phyloP scores from a whole-genome alignment of 768 basidiomycete species.

The Trametes villosa region DNA sequence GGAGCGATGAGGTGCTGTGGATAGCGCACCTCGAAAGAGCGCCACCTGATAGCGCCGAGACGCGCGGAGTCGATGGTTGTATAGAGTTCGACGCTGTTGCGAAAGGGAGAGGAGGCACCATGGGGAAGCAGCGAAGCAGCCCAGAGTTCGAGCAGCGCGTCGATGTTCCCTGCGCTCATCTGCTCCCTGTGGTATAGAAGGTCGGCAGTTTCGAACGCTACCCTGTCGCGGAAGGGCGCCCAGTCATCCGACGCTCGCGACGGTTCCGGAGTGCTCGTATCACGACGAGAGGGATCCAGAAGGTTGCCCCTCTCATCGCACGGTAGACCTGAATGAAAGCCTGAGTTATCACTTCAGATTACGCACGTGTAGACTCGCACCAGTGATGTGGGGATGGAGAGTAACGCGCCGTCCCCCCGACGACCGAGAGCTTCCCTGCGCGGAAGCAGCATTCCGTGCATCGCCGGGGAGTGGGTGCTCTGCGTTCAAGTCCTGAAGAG shows the following conservation, averaged over 20 bases:
- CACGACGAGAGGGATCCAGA: constrained; percentile 10
- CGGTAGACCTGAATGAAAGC: no score
- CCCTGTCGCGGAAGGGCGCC: constrained; percentile 16
- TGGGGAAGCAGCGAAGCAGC: neutral
- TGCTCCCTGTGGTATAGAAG: constrained; percentile 13
- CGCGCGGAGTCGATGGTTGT: constrained; percentile 32
- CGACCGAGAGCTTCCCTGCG: no score
- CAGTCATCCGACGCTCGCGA: constrained; percentile 6
- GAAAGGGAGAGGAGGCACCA: neutral
- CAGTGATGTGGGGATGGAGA: no score
- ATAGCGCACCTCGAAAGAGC: constrained; percentile 37
- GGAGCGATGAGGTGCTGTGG: constrained; percentile 3
- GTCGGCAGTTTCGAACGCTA: constrained; percentile 26
- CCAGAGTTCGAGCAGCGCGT: constrained; percentile 20
- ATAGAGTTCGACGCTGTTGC: constrained; percentile 25
- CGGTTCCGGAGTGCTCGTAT: neutral
- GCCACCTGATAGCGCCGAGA: constrained; percentile 43
- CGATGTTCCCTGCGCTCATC: constrained; percentile 15
- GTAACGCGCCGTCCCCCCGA: no score
- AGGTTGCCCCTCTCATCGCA: constrained; percentile 7
- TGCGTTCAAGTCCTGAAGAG: no score
- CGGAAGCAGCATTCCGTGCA: no score
- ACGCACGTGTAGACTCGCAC: no score
- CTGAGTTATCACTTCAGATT: no score
- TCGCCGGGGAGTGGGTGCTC: no score